Evolutionary conservation across 495 filamentous ascomycete genomes (phyloP).

Genomic region (Poronia punctata): DNA sequence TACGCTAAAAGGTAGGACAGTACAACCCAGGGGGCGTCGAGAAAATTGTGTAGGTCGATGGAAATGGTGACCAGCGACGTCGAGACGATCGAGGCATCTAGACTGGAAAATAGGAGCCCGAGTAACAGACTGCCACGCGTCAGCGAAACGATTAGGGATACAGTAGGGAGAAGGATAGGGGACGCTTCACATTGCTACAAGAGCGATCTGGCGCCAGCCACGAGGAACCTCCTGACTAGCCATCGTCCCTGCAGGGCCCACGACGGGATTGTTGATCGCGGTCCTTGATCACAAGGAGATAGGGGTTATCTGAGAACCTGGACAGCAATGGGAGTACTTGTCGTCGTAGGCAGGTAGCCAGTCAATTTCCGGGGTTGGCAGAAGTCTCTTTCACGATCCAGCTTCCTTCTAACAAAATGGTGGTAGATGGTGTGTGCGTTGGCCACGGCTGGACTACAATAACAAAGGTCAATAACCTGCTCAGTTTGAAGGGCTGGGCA

Average conservation of each 20-base stretch:
- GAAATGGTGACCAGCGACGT: conserved; percentile 56
- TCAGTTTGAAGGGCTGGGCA: too few relatives aligned
- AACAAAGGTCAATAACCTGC: too few relatives aligned
- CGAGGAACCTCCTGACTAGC: conserved; percentile 8
- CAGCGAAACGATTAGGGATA: conserved; percentile 1
- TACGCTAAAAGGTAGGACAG: conserved; percentile 56
- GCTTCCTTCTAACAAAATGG: too few relatives aligned
- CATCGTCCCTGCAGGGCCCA: too few relatives aligned
- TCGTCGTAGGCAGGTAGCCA: too few relatives aligned
- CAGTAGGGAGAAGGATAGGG: not conserved
- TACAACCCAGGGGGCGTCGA: conserved; percentile 51
- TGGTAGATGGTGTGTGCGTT: too few relatives aligned
- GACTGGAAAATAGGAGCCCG: conserved; percentile 51
- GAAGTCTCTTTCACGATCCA: too few relatives aligned
- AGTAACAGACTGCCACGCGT: conserved; percentile 39
- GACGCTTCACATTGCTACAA: conserved; percentile 19
- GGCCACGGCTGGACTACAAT: too few relatives aligned
- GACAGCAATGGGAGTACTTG: too few relatives aligned
- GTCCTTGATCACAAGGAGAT: conserved; percentile 11
- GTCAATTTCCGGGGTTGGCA: too few relatives aligned
- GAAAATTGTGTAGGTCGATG: conserved; percentile 44
- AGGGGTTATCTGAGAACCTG: too few relatives aligned
- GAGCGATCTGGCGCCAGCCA: conserved; percentile 16
- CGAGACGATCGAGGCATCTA: conserved; percentile 59
- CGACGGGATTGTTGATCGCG: too few relatives aligned